Conservation (phyloP, 2,329 filamentous ascomycete genomes). For the Fusarium sp. region DNA sequence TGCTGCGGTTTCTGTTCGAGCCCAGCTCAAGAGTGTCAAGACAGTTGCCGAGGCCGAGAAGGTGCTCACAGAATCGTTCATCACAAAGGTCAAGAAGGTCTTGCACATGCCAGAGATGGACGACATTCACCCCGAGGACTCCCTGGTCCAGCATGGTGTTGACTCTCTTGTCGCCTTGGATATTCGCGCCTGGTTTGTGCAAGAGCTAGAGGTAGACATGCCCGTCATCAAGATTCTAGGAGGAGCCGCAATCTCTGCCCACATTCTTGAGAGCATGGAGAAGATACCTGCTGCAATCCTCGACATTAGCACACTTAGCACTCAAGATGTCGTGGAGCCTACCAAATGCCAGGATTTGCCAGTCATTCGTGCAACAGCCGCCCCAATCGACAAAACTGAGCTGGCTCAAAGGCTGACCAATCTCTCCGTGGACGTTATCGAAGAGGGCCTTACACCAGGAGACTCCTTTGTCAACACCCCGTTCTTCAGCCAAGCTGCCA, state of each 20-base stretch:
- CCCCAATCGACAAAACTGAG: no score
- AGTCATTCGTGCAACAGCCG: no score
- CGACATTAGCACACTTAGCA: not conserved
- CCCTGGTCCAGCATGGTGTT: not conserved
- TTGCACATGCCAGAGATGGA: not conserved
- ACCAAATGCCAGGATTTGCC: no score
- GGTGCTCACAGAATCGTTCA: not conserved
- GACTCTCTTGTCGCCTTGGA: conserved; percentile 15
- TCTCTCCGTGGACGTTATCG: no score
- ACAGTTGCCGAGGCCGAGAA: no score
- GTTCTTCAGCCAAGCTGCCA: no score
- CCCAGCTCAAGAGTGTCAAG: not conserved
- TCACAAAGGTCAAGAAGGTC: not conserved
- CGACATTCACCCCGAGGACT: not conserved
- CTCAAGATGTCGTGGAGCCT: no score
- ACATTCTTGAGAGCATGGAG: not conserved
- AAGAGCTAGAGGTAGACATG: conserved; percentile 58
- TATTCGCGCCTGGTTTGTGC: conserved; percentile 63
- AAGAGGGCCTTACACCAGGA: no score
- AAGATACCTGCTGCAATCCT: not conserved
- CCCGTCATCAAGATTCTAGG: conserved; percentile 57
- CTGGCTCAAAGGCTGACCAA: no score
- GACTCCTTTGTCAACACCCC: no score
- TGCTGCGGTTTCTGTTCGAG: no score
- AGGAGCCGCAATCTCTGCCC: not conserved